Conservation (phyloP, 495 filamentous ascomycete species). For the Aspergillus sclerotiicarbonarius region DNA sequence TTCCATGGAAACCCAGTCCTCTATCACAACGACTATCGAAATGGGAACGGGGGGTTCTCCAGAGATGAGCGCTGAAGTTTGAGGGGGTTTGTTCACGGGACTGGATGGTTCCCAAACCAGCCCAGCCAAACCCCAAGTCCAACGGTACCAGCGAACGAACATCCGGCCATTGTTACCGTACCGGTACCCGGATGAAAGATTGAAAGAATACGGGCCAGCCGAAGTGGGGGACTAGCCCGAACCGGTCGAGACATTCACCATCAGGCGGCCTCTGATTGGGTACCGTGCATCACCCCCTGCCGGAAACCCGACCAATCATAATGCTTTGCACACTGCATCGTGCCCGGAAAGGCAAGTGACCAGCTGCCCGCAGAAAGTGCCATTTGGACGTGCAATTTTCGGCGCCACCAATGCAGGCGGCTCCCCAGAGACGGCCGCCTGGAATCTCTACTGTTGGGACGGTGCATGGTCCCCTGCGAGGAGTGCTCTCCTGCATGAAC, state of each 20-base stretch:
- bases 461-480: neutral
- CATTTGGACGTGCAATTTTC: neutral
- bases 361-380: neutral
- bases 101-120: neutral
- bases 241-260: neutral
- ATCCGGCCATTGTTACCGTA: neutral
- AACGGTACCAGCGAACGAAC: too few relatives aligned
- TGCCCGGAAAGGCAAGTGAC: constrained; percentile 17
- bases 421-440: neutral
- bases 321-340: constrained; percentile 18
- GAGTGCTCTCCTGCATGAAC: neutral
- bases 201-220: neutral
- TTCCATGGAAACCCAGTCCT: neutral
- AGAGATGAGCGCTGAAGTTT: too few relatives aligned
- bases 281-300: neutral
- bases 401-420: constrained; percentile 1
- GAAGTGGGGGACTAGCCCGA: constrained; percentile 6
- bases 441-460: neutral
- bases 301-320: constrained; percentile 14
- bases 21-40: neutral
- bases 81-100: too few relatives aligned
- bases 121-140: too few relatives aligned
- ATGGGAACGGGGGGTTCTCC: too few relatives aligned
- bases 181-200: neutral
- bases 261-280: neutral